Evolutionary conservation across 2,329 filamentous ascomycete genomes (phyloP).

Genomic region (Colletotrichum lentis): DNA sequence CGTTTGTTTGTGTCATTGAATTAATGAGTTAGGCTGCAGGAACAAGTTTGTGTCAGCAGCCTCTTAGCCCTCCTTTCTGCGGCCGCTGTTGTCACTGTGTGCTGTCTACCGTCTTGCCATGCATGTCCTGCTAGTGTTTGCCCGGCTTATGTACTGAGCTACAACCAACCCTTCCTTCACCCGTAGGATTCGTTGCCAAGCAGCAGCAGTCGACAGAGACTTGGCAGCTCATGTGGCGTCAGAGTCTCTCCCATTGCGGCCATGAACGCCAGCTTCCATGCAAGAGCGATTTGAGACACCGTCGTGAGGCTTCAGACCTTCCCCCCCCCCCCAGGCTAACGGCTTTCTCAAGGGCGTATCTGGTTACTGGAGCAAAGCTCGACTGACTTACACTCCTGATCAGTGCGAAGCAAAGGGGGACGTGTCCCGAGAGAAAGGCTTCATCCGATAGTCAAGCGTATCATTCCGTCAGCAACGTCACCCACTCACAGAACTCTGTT

Average conservation of each 20-base stretch:
- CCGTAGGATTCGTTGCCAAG: constrained; percentile 14
- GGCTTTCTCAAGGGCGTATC: constrained; percentile 1
- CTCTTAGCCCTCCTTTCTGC: constrained; percentile 4
- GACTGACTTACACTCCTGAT: constrained; percentile 2
- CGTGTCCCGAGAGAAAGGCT: constrained; percentile 24
- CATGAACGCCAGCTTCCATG: constrained; percentile 16
- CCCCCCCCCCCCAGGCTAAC: neutral
- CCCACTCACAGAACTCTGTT: constrained; percentile 34
- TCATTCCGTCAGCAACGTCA: constrained; percentile 35
- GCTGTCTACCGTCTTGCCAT: neutral
- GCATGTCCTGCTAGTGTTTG: neutral
- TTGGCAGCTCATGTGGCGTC: constrained; percentile 24
- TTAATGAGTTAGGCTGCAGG: neutral
- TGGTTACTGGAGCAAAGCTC: neutral
- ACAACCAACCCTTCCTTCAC: neutral
- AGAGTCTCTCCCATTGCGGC: constrained; percentile 17
- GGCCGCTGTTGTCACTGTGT: neutral
- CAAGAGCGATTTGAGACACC: neutral
- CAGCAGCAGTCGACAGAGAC: constrained; percentile 1
- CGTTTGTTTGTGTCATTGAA: constrained; percentile 8
- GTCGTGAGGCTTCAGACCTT: neutral
- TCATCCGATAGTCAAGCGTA: constrained; percentile 31
- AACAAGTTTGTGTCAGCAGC: constrained; percentile 27
- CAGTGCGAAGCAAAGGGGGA: constrained; percentile 18
- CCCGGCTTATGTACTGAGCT: neutral